Conservation (phyloP, 257 asterid species). For the Forsythia viridissima region DNA sequence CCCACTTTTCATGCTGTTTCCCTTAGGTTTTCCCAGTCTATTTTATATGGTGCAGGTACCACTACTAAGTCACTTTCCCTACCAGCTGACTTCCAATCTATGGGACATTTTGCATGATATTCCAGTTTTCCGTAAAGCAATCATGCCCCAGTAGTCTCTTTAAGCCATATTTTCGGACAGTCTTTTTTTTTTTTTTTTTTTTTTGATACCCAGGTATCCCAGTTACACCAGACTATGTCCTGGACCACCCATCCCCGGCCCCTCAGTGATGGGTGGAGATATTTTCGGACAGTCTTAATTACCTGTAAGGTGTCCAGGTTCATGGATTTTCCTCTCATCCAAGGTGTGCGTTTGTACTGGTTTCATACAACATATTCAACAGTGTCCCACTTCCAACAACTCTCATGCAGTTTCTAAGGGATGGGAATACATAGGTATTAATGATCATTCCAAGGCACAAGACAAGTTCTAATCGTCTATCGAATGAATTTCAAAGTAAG, state of each 20-base stretch:
- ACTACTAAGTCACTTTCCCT: background rate
- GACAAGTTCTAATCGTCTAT: background rate
- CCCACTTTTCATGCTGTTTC: conserved; percentile 3
- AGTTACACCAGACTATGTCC: too few species aligned
- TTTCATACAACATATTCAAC: conserved; percentile 7
- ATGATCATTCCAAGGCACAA: background rate
- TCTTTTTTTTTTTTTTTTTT: background rate
- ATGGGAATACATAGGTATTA: background rate
- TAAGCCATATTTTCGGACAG: conserved; percentile 8
- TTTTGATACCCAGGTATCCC: too few species aligned
- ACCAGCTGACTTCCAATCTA: background rate
- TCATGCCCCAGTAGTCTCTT: conserved; percentile 10
- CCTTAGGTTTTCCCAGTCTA: background rate
- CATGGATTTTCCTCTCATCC: conserved; percentile 15
- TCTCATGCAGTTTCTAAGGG: background rate
- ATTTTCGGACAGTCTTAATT: conserved; percentile 12
- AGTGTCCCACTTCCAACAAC: background rate
- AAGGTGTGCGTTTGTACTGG: conserved; percentile 22
- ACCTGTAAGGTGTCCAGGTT: conserved; percentile 21
- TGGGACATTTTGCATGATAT: background rate
- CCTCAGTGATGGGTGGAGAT: background rate
- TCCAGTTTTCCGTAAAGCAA: conserved; percentile 13
- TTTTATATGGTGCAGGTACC: background rate
- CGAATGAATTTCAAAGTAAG: too few species aligned
- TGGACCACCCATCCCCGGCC: too few species aligned